Evolutionary conservation across 1,284 basidiomycete species (phyloP), one percentile per base, ranked within the genome.

Genomic region (Pyrrhoderma noxium): DNA sequence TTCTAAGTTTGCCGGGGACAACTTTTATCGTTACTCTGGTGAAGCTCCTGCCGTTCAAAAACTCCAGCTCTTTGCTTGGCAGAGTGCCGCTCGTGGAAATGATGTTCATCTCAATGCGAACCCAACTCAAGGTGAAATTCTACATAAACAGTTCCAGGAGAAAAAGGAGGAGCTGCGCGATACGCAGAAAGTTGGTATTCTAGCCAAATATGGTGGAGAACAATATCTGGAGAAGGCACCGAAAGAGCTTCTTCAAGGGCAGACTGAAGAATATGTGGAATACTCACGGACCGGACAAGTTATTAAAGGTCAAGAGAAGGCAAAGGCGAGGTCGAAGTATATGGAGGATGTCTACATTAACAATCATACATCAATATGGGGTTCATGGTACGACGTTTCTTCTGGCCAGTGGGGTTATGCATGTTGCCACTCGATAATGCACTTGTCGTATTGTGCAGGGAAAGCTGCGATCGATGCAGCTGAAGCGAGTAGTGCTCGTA

Each of bases 201-300:
- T 97, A 49, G 82, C 79, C 40, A 89, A 82, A 68, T 99, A 99
- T 59, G 96, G 96, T 48, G 96, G 96, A 31, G 95, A 88, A 60
- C 78, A 96, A 67, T 95, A 96, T 67, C 76, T 99, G 54, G 84
- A 93, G 66, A 79, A 78, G 35, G 82, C 85, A 8, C 93, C 96
- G 8, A 85, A 82, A 62, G 95, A 99, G 69, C 74, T 99, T 34
- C 67, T 93, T 36, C 82, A 84, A 55, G 96, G 96, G 0, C 95
- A 98, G 70, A 95, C 93, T 31, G 96, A 99, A 67, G 80, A 94
- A 56, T 99, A 99, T 59, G 89, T 98, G 43, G 96, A 99, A 70
- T 99, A 98, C 68, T 95, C 92, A 51, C 76, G 92, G 54, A 81
- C 89, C 3, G 96, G 96, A 19, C 85, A 91, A 64, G 75, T 98